phyloP scores from a whole-genome alignment of 176 grass and related monocot species.

The Rhynchospora tenuis region DNA sequence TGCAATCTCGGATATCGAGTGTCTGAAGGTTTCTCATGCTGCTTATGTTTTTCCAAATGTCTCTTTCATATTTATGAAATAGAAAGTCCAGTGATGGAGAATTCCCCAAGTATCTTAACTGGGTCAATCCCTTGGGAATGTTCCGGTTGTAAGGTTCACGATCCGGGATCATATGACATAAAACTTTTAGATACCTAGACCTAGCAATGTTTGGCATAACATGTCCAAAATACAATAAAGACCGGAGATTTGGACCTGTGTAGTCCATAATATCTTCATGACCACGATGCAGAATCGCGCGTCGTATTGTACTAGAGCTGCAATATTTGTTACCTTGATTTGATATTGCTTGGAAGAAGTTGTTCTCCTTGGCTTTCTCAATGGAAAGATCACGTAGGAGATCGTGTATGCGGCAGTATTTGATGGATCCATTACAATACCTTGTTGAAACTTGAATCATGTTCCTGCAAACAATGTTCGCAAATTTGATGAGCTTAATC shows the following conservation, averaged over 20 bases:
- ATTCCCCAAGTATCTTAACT: background rate
- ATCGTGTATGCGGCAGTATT: too few relatives aligned
- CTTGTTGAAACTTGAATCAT: constrained; percentile 3
- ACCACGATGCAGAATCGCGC: background rate
- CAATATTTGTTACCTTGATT: background rate
- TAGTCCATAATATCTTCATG: background rate
- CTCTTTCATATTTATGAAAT: background rate
- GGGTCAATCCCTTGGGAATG: background rate
- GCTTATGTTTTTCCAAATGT: background rate
- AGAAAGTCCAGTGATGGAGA: background rate
- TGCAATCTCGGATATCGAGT: background rate
- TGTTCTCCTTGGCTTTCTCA: background rate
- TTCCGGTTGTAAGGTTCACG: background rate
- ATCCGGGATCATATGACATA: background rate
- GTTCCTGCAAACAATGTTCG: background rate
- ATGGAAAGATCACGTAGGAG: background rate
- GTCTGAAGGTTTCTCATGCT: background rate
- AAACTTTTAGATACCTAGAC: background rate
- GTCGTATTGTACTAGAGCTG: background rate
- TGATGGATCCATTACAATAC: background rate
- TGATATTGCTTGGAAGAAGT: background rate
- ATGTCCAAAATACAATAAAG: background rate
- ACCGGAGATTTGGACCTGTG: background rate
- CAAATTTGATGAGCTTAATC: background rate
- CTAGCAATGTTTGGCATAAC: background rate